Conservation (phyloP, 1,284 basidiomycete genomes). For the Earliella scabrosa region DNA sequence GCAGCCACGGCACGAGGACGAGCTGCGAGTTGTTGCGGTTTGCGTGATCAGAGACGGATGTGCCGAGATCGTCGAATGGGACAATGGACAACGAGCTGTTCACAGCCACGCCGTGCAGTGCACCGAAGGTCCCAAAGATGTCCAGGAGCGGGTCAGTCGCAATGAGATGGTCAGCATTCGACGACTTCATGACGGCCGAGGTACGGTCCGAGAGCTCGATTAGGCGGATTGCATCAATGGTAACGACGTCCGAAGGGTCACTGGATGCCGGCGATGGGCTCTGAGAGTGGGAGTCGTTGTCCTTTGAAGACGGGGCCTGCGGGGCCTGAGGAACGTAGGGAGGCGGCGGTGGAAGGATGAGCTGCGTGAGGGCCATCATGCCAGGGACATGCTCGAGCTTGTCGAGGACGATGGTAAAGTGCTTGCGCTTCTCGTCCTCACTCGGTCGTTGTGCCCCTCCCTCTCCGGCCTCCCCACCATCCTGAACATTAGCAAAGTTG, state of each 20-base stretch:
- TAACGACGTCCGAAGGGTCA: conserved; percentile 10
- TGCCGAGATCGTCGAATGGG: conserved; percentile 57
- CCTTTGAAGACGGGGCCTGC: conserved; percentile 5
- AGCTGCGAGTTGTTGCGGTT: conserved; percentile 52
- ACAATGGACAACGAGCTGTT: conserved; percentile 59
- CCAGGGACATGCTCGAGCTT: conserved; percentile 86
- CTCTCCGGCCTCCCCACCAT: conserved; percentile 8
- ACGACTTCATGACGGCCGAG: conserved; percentile 70
- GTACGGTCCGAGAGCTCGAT: conserved; percentile 75
- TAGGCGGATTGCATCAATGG: conserved; percentile 56
- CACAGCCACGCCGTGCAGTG: conserved; percentile 59
- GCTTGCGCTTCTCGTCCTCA: conserved; percentile 45
- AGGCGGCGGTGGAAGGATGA: conserved; percentile 53
- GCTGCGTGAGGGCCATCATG: conserved; percentile 72
- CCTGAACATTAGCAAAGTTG: conserved; percentile 47
- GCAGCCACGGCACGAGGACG: conserved; percentile 68
- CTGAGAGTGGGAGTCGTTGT: conserved; percentile 6
- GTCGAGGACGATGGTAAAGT: conserved; percentile 88
- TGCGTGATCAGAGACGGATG: conserved; percentile 57
- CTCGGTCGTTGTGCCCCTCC: conserved; percentile 6
- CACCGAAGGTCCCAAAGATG: conserved; percentile 66
- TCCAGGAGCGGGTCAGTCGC: conserved; percentile 63
- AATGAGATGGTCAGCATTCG: conserved; percentile 57
- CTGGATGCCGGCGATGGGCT: conserved; percentile 7
- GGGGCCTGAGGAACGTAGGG: conserved; percentile 8